Percentiles rank a stretch among this genome's conserved stretches.
These are phyloP conservation scores for Alternaria novae-zelandiae DNA, from an alignment of 2,329 filamentous ascomycete genomes.

Conservation along the genomic window DNA sequence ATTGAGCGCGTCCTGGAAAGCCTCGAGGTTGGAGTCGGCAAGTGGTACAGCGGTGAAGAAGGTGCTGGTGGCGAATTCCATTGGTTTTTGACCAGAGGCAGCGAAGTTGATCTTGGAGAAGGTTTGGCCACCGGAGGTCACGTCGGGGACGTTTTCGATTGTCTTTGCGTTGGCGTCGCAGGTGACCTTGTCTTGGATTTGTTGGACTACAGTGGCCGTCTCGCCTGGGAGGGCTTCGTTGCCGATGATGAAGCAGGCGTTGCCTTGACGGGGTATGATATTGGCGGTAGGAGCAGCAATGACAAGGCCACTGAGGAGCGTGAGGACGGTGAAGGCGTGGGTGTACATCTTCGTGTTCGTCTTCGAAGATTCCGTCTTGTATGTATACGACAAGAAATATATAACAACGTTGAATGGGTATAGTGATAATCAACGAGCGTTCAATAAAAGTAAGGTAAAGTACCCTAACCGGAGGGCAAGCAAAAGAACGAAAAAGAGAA, in stretches of 20 bases:
- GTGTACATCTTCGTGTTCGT: slow-evolving; percentile 20
- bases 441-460: not conserved
- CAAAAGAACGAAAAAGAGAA: not conserved
- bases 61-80: slow-evolving; percentile 61
- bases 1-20: slow-evolving; percentile 62
- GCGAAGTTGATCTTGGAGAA: slow-evolving; percentile 66
- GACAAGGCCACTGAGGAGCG: slow-evolving; percentile 20
- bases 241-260: slow-evolving; percentile 63
- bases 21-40: slow-evolving; percentile 56
- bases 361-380: not conserved
- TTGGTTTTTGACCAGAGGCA: slow-evolving; percentile 55
- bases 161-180: slow-evolving; percentile 59
- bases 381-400: slow-evolving; percentile 1
- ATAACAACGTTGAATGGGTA: not conserved
- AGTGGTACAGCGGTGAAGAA: slow-evolving; percentile 62
- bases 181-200: slow-evolving; percentile 55
- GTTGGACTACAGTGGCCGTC: slow-evolving; percentile 52
- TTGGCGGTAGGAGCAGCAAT: slow-evolving; percentile 18
- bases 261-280: slow-evolving; percentile 23
- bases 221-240: slow-evolving; percentile 59
- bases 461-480: slow-evolving; percentile 16
- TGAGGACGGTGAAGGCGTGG: slow-evolving; percentile 14
- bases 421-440: slow-evolving; percentile 6
- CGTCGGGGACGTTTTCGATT: slow-evolving; percentile 62
- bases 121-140: slow-evolving; percentile 57